phyloP scores from a whole-genome alignment of 2,329 filamentous ascomycete genomes.

The Leptographium radiaticola region DNA sequence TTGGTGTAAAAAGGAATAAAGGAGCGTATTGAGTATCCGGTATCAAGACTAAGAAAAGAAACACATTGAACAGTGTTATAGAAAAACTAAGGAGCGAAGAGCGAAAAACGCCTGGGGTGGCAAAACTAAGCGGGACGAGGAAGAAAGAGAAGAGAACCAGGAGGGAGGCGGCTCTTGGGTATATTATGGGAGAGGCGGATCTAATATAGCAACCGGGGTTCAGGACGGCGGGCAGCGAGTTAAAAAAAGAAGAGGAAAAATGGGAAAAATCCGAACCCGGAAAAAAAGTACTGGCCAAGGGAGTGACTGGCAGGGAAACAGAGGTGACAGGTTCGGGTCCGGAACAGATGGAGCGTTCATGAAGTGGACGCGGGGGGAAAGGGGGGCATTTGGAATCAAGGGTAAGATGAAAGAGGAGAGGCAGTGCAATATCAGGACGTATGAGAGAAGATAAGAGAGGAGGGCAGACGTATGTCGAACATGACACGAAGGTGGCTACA shows the following conservation, averaged over 20 bases:
- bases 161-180: slow-evolving; percentile 32
- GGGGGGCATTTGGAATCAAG: slow-evolving; percentile 23
- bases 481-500: background rate
- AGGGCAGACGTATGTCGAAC: background rate
- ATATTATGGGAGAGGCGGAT: slow-evolving; percentile 28
- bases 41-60: slow-evolving; percentile 19
- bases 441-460: background rate
- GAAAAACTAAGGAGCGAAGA: background rate
- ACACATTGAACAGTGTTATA: slow-evolving; percentile 24
- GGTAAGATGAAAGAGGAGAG: slow-evolving; percentile 10
- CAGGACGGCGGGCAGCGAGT: background rate
- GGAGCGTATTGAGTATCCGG: slow-evolving; percentile 30
- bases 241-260: background rate
- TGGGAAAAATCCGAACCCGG: background rate
- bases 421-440: slow-evolving; percentile 21
- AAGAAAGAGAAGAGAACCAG: background rate
- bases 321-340: background rate
- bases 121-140: slow-evolving; percentile 18
- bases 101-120: background rate
- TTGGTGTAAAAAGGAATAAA: slow-evolving; percentile 15
- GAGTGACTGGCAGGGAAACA: background rate
- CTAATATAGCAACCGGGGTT: slow-evolving; percentile 21
- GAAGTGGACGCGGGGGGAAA: slow-evolving; percentile 30
- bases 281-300: background rate
- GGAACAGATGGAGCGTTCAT: background rate